phyloP scores from a whole-genome alignment of 352 stramenopile species.

The Globisporangium ultimum region DNA sequence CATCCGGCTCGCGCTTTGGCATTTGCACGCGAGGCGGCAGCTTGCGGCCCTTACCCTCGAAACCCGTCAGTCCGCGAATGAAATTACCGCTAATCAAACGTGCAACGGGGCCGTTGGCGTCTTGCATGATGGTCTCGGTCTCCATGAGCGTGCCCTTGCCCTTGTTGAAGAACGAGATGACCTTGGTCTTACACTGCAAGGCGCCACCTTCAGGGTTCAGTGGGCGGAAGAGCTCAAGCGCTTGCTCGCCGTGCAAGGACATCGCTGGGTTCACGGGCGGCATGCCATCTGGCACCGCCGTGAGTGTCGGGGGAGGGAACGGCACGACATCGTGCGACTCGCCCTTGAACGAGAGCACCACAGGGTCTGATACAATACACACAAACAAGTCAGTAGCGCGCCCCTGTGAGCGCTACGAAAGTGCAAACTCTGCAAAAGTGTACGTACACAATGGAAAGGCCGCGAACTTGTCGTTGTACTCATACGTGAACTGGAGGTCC shows the following conservation, averaged over 20 bases:
- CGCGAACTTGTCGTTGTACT: constrained; percentile 80
- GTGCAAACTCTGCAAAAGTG: not conserved
- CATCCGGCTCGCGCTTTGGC: constrained; percentile 66
- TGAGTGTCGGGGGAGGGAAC: constrained; percentile 77
- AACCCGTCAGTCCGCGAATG: constrained; percentile 74
- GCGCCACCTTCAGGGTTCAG: constrained; percentile 53
- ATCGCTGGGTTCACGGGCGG: constrained; percentile 76
- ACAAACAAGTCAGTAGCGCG: not conserved
- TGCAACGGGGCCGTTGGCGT: constrained; percentile 57
- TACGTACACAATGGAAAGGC: constrained; percentile 80
- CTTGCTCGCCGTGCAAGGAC: constrained; percentile 86
- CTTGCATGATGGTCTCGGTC: constrained; percentile 75
- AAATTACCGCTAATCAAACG: constrained; percentile 81
- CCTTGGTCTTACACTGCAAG: constrained; percentile 54
- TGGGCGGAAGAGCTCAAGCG: constrained; percentile 73
- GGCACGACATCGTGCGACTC: constrained; percentile 82
- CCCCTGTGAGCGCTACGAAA: not conserved
- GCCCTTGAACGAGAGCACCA: constrained; percentile 87
- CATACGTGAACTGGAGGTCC: constrained; percentile 87
- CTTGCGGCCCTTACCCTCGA: constrained; percentile 63
- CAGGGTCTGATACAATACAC: constrained; percentile 40
- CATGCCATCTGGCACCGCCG: constrained; percentile 59
- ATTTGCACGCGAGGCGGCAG: constrained; percentile 70
- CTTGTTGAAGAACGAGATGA: constrained; percentile 85
- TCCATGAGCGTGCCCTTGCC: constrained; percentile 83